Evolutionary conservation across 176 grass and related monocot genomes (phyloP).

Genomic region (Paspalum vaginatum): DNA sequence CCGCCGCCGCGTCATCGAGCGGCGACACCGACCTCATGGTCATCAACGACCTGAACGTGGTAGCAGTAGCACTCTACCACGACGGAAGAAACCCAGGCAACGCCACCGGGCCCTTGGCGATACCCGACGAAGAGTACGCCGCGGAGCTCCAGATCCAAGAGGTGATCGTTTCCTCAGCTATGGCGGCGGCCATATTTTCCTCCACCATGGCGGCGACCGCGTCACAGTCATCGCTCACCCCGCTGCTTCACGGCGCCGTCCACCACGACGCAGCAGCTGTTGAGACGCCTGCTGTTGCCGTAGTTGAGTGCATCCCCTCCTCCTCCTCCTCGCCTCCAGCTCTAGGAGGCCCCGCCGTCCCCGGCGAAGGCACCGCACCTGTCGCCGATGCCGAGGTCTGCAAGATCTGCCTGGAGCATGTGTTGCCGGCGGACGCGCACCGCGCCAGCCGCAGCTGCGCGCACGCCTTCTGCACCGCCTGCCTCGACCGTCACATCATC

Average conservation of each 20-base stretch:
- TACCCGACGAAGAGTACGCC: background rate
- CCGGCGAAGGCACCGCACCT: background rate
- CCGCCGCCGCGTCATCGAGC: background rate
- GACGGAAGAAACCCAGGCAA: background rate
- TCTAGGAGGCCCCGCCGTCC: background rate
- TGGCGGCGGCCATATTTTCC: too few species aligned
- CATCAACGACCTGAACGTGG: background rate
- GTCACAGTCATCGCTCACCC: background rate
- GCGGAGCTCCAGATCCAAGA: conserved; percentile 10
- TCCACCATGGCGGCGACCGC: too few species aligned
- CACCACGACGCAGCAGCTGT: background rate
- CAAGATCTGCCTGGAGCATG: conserved; percentile 61
- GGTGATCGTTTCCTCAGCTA: conserved; percentile 17
- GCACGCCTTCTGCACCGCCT: conserved; percentile 52
- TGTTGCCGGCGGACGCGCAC: background rate
- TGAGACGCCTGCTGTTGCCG: background rate
- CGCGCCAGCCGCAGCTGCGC: conserved; percentile 24
- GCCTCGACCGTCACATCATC: conserved; percentile 42
- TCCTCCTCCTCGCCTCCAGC: background rate
- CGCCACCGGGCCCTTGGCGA: background rate
- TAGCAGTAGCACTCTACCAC: background rate
- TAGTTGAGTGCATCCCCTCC: background rate
- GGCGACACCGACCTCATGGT: background rate
- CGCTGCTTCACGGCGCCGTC: background rate
- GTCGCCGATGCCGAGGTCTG: conserved; percentile 15